These are phyloP conservation scores for Linum tenue DNA, from an alignment of 345 rosid genomes.

Conservation along the genomic window DNA sequence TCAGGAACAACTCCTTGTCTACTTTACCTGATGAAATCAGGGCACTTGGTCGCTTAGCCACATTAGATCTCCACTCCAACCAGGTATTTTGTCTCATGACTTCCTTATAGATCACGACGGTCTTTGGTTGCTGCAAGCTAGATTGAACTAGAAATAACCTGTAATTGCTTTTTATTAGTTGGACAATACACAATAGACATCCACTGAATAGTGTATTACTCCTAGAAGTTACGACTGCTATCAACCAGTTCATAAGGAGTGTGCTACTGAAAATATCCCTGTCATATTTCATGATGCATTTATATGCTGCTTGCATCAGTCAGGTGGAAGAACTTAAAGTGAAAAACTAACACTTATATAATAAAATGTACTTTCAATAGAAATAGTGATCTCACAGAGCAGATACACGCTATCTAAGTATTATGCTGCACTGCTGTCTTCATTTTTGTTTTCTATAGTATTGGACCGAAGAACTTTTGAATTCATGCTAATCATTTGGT, in stretches of 20 bases:
- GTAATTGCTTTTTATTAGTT: background rate
- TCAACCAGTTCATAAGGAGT: background rate
- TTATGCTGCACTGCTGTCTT: background rate
- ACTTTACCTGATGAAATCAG: slow-evolving; percentile 67
- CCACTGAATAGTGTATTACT: background rate
- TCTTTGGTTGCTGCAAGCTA: background rate
- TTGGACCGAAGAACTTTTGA: background rate
- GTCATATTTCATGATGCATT: background rate
- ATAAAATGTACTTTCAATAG: too few relatives aligned
- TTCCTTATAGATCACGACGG: background rate
- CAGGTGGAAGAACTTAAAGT: background rate
- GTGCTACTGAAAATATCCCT: background rate
- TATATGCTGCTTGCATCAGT: background rate
- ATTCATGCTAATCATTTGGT: slow-evolving; percentile 13
- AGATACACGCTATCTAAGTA: background rate
- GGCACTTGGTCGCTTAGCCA: slow-evolving; percentile 54
- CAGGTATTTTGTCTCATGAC: slow-evolving; percentile 33
- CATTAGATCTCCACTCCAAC: slow-evolving; percentile 83
- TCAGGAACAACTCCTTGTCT: slow-evolving; percentile 62
- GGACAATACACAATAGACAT: background rate
- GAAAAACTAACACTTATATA: background rate
- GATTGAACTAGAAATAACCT: background rate
- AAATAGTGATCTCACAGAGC: too few relatives aligned
- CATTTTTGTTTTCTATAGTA: background rate
- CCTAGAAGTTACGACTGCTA: background rate